Evolutionary conservation across 2,329 filamentous ascomycete genomes (phyloP), one percentile per base, ranked within the genome.

Genomic region (Leptographium galeiforme): DNA sequence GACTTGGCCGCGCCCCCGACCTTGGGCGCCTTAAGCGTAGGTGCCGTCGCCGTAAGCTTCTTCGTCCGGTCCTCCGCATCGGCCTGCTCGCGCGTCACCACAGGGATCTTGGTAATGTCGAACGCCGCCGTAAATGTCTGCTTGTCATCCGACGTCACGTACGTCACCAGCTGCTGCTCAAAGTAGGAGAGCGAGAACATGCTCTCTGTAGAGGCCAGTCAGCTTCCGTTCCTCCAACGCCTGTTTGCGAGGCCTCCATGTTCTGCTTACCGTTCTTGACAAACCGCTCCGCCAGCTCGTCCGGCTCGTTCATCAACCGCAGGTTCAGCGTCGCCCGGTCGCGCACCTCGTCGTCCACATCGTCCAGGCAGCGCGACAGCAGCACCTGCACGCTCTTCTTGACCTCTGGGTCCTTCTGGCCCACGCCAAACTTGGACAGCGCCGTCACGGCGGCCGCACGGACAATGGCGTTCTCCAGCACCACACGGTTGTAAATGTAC

Each of bases 401-500:
- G 63, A 98, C 89, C 67, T 98, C 93, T 1, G 87, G 84, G 64
- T 97, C 93, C 71, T 94, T 90, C 69, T 97, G 93, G 38, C 88
- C 90, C 55, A 97, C 91, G 62, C 93, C 93, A 64, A 98, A 98
- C 70, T 97, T 98, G 63, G 91, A 89, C 57, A 98, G 72, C 3
- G 93, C 93, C 30, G 93, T 97, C 30, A 97, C 94, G 51, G 93
- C 93, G 11, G 93, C 90, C 49, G 93, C 93, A 61, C 93, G 81
- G 19, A 98, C 90, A 58, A 96, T 89, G 43, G 93, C 89, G 66
- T 98, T 98, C 70, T 98, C 93, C 51, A 98, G 73, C 16, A 98
- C 93, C 25, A 98, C 91, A 56, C 93, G 82, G 73, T 98, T 98
- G 75, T 98, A 98, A 65, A 98, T 98, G 70, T 97, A 98, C 55